Evolutionary conservation across 352 stramenopile species (phyloP), one percentile per base, ranked within the genome.

Genomic region (Phytopythium aichiense): DNA sequence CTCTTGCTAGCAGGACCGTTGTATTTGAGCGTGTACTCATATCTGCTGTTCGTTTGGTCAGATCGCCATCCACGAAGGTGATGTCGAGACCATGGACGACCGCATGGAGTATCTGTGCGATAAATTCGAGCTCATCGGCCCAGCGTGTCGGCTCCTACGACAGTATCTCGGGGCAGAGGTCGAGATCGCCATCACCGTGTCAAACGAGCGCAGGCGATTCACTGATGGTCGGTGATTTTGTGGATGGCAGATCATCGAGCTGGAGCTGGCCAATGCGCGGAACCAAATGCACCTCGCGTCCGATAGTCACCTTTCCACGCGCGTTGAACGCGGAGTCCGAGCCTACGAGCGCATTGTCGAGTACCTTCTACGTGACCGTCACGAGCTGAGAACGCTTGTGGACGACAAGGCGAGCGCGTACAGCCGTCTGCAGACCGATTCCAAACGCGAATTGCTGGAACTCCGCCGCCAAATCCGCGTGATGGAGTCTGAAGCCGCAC

Each of bases 351-450:
- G 38, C 2, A 53, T 71, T 23, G 23, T 71, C 1, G 20, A 51
- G 25, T 31, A 40, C 8, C 38, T 71, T 3, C 16, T 54, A 3
- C 5, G n/a, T 4, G 31, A 51, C 25, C 48, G 54, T 2, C n/a
- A 35, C 22, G 37, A 51, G 16, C 35, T 75, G n/a, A 35, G 8
- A 23, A 13, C 51, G 0, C 30, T 67, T 35, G 25, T 72, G 4
- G 25, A 63, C 1, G 31, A 67, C 11, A 75, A 67, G 30, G 68
- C 68, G 15, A n/a, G 31, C 0, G 65, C 58, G 4, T 64, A 64
- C 48, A 49, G 18, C 0, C 8, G 23, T 1, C 23, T 69, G 1
- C 31, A 61, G 15, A 52, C 53, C 43, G 8, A 72, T 64, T 54
- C 68, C 58, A 30, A 57, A 61, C 9, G 55, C 3, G 55, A 50